Percentiles rank a stretch among this genome's conserved stretches.
Evolutionary conservation across 768 basidiomycete species (phyloP).

Genomic region (Ramaria sp.): DNA sequence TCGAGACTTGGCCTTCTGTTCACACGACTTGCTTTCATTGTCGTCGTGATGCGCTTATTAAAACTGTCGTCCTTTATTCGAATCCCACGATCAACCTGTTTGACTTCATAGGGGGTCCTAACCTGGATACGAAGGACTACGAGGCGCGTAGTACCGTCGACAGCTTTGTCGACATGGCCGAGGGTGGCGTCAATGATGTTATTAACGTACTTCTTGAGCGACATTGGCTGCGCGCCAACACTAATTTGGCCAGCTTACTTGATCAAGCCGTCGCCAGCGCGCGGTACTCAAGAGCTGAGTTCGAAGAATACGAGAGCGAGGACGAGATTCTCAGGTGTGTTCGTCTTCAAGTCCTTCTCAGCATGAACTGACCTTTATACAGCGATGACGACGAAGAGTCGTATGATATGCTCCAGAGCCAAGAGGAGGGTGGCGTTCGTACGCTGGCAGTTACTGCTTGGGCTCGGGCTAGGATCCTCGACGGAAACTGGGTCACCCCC

Average conservation of each 20-base stretch:
- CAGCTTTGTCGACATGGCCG: constrained; percentile 63
- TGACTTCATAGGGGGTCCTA: constrained; percentile 6
- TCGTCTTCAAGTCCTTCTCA: background rate
- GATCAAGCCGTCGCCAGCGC: constrained; percentile 57
- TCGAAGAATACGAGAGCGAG: constrained; percentile 16
- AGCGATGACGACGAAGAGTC: constrained; percentile 26
- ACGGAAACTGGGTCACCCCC: constrained; percentile 68
- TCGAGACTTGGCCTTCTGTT: constrained; percentile 52
- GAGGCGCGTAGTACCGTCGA: constrained; percentile 59
- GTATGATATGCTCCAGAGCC: constrained; percentile 30
- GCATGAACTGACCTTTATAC: background rate
- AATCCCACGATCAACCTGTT: background rate
- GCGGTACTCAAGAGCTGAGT: constrained; percentile 28
- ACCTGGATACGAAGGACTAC: constrained; percentile 35
- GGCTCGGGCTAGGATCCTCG: constrained; percentile 60
- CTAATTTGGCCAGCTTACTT: constrained; percentile 57
- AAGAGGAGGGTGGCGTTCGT: constrained; percentile 34
- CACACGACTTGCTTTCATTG: constrained; percentile 62
- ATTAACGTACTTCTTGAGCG: constrained; percentile 55
- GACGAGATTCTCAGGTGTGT: constrained; percentile 19
- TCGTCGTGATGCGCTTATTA: constrained; percentile 56
- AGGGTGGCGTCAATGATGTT: constrained; percentile 56
- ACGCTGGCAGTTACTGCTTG: constrained; percentile 60
- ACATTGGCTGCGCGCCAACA: constrained; percentile 54
- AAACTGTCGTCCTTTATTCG: constrained; percentile 15